A percentile compares a stretch with the other conserved stretches of the same genome.
These are phyloP conservation scores for Macrophomina pseudophaseolina DNA, from an alignment of 2,329 filamentous ascomycete species.

Conservation along the genomic window DNA sequence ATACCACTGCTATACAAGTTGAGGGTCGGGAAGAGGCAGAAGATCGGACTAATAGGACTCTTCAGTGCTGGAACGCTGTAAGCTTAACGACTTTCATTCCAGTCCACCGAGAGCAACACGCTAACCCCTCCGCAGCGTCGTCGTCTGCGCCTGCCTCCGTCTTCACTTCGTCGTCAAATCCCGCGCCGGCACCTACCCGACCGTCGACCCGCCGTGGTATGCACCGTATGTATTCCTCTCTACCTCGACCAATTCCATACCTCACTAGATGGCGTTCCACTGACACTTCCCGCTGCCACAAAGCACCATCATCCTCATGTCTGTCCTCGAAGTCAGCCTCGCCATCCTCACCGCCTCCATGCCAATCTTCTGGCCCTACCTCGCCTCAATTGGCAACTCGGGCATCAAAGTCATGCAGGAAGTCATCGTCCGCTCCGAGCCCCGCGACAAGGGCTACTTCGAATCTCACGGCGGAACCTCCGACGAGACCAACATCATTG, in stretches of 20 bases:
- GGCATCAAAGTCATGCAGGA: conserved; percentile 25
- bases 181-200: conserved; percentile 19
- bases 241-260: not conserved
- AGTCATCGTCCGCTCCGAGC: conserved; percentile 25
- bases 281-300: not conserved
- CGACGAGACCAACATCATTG: not conserved
- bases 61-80: conserved; percentile 22
- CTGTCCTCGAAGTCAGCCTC: conserved; percentile 31
- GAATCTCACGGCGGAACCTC: not conserved
- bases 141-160: conserved; percentile 20
- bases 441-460: not conserved
- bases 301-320: conserved; percentile 30
- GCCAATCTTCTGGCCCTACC: conserved; percentile 33
- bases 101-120: not conserved
- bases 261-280: not conserved
- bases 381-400: not conserved
- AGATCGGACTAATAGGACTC: conserved; percentile 37
- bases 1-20: conserved; percentile 40
- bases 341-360: conserved; percentile 31
- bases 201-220: conserved; percentile 26
- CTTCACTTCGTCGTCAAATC: conserved; percentile 25
- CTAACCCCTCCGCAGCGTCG: conserved; percentile 1
- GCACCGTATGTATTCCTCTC: conserved; percentile 2
- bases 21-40: conserved; percentile 38
- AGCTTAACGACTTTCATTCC: not conserved